Percentiles rank a stretch among this genome's conserved stretches.
phyloP scores from a whole-genome alignment of 495 filamentous ascomycete genomes.

The Bathelium albidoporum region DNA sequence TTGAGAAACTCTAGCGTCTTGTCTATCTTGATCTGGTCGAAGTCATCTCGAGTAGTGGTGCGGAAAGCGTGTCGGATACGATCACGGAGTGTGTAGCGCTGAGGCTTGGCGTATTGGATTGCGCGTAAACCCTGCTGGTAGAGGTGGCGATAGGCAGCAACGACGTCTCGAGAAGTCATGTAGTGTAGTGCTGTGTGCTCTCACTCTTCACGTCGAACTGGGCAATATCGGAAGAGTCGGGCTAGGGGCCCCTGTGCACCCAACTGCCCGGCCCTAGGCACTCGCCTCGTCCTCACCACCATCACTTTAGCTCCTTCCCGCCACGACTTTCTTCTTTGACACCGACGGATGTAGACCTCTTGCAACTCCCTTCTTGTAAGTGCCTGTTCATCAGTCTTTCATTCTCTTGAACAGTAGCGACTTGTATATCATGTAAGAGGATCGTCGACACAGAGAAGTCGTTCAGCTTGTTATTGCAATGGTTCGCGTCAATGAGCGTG shows the following conservation, averaged over 20 bases:
- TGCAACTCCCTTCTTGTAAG: neutral
- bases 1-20: constrained; percentile 73
- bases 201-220: too few species aligned
- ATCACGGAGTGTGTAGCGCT: constrained; percentile 54
- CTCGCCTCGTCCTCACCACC: too few species aligned
- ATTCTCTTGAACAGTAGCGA: too few species aligned
- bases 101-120: constrained; percentile 68
- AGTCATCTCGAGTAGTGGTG: constrained; percentile 38
- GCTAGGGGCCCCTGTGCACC: too few species aligned
- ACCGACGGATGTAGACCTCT: neutral
- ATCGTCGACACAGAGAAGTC: neutral
- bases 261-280: too few species aligned
- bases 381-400: neutral
- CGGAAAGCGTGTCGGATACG: constrained; percentile 65
- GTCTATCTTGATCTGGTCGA: constrained; percentile 49
- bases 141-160: constrained; percentile 71
- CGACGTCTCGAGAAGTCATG: constrained; percentile 33
- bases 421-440: neutral
- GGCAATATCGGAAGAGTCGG: neutral
- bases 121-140: constrained; percentile 65
- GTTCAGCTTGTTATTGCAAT: neutral
- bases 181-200: neutral
- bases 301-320: neutral
- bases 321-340: neutral
- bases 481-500: neutral